A percentile compares a stretch with the other conserved stretches of the same genome.
phyloP scores from a whole-genome alignment of 495 filamentous ascomycete genomes.

The Entonaema liquescens region DNA sequence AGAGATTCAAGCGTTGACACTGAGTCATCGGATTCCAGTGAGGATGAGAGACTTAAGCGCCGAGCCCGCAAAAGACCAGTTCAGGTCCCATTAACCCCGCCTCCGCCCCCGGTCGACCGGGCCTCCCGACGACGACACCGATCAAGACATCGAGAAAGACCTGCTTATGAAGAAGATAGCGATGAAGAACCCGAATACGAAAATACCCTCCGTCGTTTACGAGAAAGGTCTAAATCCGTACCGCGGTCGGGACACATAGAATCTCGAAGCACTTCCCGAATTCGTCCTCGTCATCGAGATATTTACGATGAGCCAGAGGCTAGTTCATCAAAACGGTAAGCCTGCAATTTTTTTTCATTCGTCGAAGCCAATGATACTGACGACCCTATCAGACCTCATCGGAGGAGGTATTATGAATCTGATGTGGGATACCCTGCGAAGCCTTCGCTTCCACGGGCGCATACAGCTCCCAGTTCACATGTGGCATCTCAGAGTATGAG shows the following conservation, averaged over 20 bases:
- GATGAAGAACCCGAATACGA: conserved; percentile 44
- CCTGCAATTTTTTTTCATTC: neutral
- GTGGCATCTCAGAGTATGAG: conserved; percentile 50
- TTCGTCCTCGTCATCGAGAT: conserved; percentile 24
- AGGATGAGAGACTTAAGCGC: conserved; percentile 45
- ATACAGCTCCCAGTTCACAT: conserved; percentile 49
- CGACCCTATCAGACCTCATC: conserved; percentile 31
- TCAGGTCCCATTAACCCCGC: conserved; percentile 28
- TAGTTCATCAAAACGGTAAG: conserved; percentile 52
- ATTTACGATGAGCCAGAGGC: conserved; percentile 47
- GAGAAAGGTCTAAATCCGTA: conserved; percentile 37
- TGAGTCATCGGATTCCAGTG: conserved; percentile 49
- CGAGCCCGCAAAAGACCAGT: conserved; percentile 32
- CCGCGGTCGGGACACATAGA: conserved; percentile 30
- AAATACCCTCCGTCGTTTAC: conserved; percentile 35
- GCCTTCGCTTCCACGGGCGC: conserved; percentile 44
- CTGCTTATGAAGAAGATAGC: conserved; percentile 40
- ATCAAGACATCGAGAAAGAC: conserved; percentile 31
- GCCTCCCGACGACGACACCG: conserved; percentile 35
- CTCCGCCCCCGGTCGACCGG: conserved; percentile 30
- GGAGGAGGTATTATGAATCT: conserved; percentile 51
- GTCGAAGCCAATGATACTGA: no score
- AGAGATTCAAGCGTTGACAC: conserved; percentile 52
- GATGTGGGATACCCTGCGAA: conserved; percentile 44
- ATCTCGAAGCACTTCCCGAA: conserved; percentile 41